Evolutionary conservation across 768 basidiomycete genomes (phyloP).

Genomic region (Amanita thiersii): DNA sequence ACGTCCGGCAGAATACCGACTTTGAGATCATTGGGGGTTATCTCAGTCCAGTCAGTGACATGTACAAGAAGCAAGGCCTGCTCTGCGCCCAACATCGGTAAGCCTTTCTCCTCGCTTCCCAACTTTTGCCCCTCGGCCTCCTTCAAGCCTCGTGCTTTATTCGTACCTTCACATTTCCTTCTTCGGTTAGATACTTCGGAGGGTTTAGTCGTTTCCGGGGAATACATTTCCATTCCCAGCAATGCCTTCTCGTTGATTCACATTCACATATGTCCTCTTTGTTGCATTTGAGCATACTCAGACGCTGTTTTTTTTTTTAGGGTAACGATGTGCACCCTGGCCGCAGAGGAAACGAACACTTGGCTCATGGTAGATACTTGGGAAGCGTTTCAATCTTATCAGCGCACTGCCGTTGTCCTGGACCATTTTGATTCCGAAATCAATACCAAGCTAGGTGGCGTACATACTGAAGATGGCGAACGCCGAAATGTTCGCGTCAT

Average conservation of each 20-base stretch:
- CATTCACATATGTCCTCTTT: constrained; percentile 11
- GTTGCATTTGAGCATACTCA: constrained; percentile 13
- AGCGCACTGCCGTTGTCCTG: constrained; percentile 92
- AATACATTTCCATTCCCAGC: too few species aligned
- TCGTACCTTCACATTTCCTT: constrained; percentile 3
- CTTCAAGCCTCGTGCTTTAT: neutral
- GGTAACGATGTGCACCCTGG: constrained; percentile 82
- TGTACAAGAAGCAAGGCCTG: constrained; percentile 95
- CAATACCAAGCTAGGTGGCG: constrained; percentile 78
- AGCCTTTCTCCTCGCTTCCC: constrained; percentile 23
- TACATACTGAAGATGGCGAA: constrained; percentile 66
- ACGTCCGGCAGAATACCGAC: constrained; percentile 82
- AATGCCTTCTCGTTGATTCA: too few species aligned
- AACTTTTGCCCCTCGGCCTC: constrained; percentile 2
- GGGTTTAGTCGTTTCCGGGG: constrained; percentile 5
- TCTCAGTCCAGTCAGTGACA: constrained; percentile 91
- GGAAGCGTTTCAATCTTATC: constrained; percentile 94
- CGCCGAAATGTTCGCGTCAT: constrained; percentile 74
- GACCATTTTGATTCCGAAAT: constrained; percentile 97
- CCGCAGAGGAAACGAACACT: constrained; percentile 80
- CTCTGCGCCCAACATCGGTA: constrained; percentile 85
- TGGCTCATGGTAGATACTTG: constrained; percentile 99
- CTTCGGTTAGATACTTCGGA: constrained; percentile 11
- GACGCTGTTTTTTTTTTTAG: constrained; percentile 30
- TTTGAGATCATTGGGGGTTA: constrained; percentile 95